Base-by-base conservation (phyloP, 2,329 filamentous ascomycete genomes). In the Neurospora sp. region DNA sequence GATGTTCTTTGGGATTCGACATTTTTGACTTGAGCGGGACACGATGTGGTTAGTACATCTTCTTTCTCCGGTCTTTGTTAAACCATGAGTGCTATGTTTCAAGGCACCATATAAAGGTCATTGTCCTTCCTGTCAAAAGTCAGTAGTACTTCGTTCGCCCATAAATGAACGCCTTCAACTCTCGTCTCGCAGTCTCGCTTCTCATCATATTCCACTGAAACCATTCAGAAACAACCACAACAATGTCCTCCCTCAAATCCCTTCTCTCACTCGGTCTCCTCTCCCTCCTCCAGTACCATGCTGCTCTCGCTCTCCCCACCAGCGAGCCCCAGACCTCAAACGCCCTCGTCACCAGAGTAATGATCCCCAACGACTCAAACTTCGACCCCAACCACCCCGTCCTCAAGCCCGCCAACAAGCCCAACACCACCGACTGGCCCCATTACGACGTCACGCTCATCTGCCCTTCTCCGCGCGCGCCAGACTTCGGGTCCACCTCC, bases 71-170 rank as follows among this genome's bases (percentile, higher is more conserved):
- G 11, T 8, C 3, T 52, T 28, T 58, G 23, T 58, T 17, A 0
- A 58, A 33, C 23, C 13, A 6, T 11, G 9, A 28, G 46, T 6
- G 2, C 19, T 8, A 13, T 15, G 13, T 33, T 33, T 7, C 5
- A 58, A 5, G 6, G 23, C 1, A 33, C 1, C 11, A 28, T 33
- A 28, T 58, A 58, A 58, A 58, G 13, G 7, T 33, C 23, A 33
- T 58, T 58, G 23, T 10, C 1, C 13, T 2, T 33, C 23, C 23
- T 1, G n/a, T 2, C 1, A 23, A 46, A 1, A 5, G 42, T 2
- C 0, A 19, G 1, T 1, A 23, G 42, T 19, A 19, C 7, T 2
- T 11, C 1, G 4, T 2, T 11, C 2, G 4, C 9, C 10, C 38
- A 38, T 38, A 40, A 11, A 17, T 15, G 13, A 40, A 40, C 1